Conservation (phyloP, 768 basidiomycete species). For the Pholiota conissans region DNA sequence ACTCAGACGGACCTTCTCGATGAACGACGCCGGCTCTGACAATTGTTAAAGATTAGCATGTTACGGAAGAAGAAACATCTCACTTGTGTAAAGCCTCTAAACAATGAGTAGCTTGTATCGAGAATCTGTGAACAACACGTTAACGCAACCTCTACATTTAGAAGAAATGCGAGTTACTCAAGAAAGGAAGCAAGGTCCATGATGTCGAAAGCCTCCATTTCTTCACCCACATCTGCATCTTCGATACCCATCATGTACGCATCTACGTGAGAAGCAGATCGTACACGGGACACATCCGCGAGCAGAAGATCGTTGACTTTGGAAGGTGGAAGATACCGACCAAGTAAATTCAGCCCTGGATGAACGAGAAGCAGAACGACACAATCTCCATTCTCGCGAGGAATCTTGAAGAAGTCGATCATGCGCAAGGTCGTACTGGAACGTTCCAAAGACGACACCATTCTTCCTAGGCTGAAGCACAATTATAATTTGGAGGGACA, state of each 20-base stretch:
- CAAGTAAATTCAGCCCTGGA: slow-evolving; percentile 67
- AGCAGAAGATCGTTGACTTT: slow-evolving; percentile 70
- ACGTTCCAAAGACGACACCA: slow-evolving; percentile 50
- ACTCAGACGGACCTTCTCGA: slow-evolving; percentile 53
- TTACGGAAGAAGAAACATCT: slow-evolving; percentile 7
- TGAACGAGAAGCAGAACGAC: slow-evolving; percentile 72
- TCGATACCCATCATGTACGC: slow-evolving; percentile 49
- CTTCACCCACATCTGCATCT: slow-evolving; percentile 46
- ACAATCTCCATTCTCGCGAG: slow-evolving; percentile 64
- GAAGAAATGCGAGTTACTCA: slow-evolving; percentile 45
- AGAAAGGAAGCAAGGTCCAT: slow-evolving; percentile 80
- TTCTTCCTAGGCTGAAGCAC: slow-evolving; percentile 45
- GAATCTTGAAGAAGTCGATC: slow-evolving; percentile 67
- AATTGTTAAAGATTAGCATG: slow-evolving; percentile 5
- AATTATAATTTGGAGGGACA: neutral
- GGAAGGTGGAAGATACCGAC: slow-evolving; percentile 66
- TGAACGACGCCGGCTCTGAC: slow-evolving; percentile 59
- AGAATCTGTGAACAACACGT: slow-evolving; percentile 47
- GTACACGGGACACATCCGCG: slow-evolving; percentile 47
- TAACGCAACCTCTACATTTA: neutral
- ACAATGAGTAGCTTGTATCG: slow-evolving; percentile 74
- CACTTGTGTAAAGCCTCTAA: slow-evolving; percentile 66
- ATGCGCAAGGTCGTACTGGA: slow-evolving; percentile 54
- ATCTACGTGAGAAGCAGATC: slow-evolving; percentile 47
- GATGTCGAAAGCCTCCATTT: slow-evolving; percentile 61